Evolutionary conservation across 2,329 filamentous ascomycete genomes (phyloP).

Genomic region (Chaetomiaceae sp.): DNA sequence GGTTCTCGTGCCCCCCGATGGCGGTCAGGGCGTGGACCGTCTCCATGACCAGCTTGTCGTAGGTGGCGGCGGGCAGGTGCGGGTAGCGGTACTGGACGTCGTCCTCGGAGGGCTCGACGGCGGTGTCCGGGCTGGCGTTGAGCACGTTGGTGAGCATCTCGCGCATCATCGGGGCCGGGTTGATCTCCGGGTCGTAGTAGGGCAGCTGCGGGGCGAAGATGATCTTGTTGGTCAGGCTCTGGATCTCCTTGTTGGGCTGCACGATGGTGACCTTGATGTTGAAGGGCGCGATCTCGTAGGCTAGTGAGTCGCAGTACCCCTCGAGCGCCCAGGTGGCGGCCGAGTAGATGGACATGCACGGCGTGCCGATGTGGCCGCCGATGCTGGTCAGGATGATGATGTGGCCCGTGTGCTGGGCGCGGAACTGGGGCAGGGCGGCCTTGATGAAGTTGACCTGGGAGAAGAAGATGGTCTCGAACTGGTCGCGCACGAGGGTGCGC

Average conservation of each 20-base stretch:
- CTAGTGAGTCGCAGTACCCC: slow-evolving; percentile 90
- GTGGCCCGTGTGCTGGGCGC: slow-evolving; percentile 77
- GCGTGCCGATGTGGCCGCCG: slow-evolving; percentile 87
- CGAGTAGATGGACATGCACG: slow-evolving; percentile 84
- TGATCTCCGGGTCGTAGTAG: slow-evolving; percentile 59
- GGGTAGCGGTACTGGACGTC: slow-evolving; percentile 67
- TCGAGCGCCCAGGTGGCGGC: slow-evolving; percentile 93
- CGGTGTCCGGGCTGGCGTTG: slow-evolving; percentile 67
- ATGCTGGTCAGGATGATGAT: slow-evolving; percentile 87
- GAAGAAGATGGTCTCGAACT: slow-evolving; percentile 94
- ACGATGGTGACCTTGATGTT: slow-evolving; percentile 95
- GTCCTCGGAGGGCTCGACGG: slow-evolving; percentile 35
- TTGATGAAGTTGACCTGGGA: slow-evolving; percentile 95
- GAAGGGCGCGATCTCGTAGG: slow-evolving; percentile 94
- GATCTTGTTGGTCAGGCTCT: slow-evolving; percentile 80
- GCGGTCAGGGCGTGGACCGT: slow-evolving; percentile 87
- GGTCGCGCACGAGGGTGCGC: slow-evolving; percentile 75
- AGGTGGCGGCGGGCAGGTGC: slow-evolving; percentile 60
- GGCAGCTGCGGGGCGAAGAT: slow-evolving; percentile 74
- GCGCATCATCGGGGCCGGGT: slow-evolving; percentile 73
- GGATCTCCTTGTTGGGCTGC: slow-evolving; percentile 90
- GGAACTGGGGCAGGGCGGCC: slow-evolving; percentile 73
- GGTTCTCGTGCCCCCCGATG: slow-evolving; percentile 93
- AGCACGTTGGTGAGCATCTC: slow-evolving; percentile 78
- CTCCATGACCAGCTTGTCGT: slow-evolving; percentile 74